Evolutionary conservation across 345 rosid genomes (phyloP), one percentile per base, ranked within the genome.

Genomic region (Populus euphratica): DNA sequence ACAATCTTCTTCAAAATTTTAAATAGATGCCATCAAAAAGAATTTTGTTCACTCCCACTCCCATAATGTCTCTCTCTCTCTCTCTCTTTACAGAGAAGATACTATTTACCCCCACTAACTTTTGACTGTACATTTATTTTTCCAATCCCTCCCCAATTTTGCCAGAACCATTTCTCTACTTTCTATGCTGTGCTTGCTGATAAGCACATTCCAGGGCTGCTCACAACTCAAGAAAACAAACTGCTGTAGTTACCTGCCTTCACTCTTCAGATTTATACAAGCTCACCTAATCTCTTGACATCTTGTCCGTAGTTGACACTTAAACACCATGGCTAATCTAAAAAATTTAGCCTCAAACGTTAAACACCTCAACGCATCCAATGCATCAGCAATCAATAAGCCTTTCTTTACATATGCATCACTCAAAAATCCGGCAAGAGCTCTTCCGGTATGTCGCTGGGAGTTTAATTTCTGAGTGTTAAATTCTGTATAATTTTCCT

Each of bases 81-180:
- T 36, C 6, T 36, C 38, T 36, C 5, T 36, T 5, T 36, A 36
- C 38, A 36, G 38, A 36, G 4, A 36, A 36, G 38, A 36, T 36
- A 36, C 38, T 36, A 39, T 6, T 62, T 33, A 29, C 17, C 69
- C 69, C 69, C 3, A 4, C 29, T 18, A n/a, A 2, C 43, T 76
- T 62, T 69, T 64, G n/a, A 72, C 80, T 49, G 72, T 72, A 78
- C 76, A 65, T 36, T 72, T 39, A 23, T 71, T 52, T 44, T 44
- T 33, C 38, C 68, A 20, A 31, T 27, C 38, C 39, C 65, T 25
- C 63, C 49, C 12, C 73, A n/a, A 27, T 20, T 5, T 7, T 21
- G 23, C 72, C 6, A 36, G 38, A 64, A 38, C 68, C 76, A 73
- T 41, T 62, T 62, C 74, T 47, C 74, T 7, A 39, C 73, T 62